A percentile compares a stretch with the other conserved stretches of the same genome.
Conservation (phyloP, 129 eudicot genomes). For the Glebionis coronaria region DNA sequence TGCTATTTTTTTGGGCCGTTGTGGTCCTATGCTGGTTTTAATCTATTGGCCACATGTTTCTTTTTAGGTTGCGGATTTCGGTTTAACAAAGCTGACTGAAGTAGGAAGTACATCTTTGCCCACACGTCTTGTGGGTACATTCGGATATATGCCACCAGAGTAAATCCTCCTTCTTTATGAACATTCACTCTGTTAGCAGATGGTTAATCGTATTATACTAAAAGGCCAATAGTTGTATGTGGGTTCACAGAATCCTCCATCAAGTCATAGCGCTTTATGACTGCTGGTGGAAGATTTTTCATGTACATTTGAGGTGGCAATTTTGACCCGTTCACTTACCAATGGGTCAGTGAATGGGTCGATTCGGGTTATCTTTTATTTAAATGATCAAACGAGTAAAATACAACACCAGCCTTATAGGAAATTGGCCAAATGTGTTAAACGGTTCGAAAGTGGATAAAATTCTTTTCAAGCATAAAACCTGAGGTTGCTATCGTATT, state of each 20-base stretch:
- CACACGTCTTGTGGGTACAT: slow-evolving; percentile 93
- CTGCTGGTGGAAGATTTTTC: neutral
- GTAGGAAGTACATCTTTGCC: slow-evolving; percentile 77
- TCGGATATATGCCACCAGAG: slow-evolving; percentile 99
- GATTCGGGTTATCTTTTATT: too few relatives aligned
- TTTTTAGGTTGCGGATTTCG: slow-evolving; percentile 94
- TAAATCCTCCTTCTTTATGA: slow-evolving; percentile 35
- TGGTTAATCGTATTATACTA: neutral
- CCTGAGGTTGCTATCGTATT: too few relatives aligned
- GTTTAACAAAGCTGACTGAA: slow-evolving; percentile 84
- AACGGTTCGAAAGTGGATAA: too few relatives aligned
- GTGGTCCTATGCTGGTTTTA: slow-evolving; percentile 10
- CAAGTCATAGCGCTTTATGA: neutral
- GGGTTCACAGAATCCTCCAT: slow-evolving; percentile 14
- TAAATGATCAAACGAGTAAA: too few relatives aligned
- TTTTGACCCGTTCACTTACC: slow-evolving; percentile 1
- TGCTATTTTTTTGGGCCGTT: neutral
- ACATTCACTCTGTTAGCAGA: neutral
- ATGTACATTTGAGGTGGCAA: neutral
- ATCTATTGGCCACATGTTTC: slow-evolving; percentile 17
- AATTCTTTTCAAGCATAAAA: too few relatives aligned
- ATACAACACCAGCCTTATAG: too few relatives aligned
- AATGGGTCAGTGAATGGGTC: too few relatives aligned
- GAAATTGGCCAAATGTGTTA: too few relatives aligned
- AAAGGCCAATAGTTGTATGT: slow-evolving; percentile 16